These are phyloP conservation scores for Lachnellula cervina DNA, from an alignment of 2,329 filamentous ascomycete genomes.

Conservation along the genomic window DNA sequence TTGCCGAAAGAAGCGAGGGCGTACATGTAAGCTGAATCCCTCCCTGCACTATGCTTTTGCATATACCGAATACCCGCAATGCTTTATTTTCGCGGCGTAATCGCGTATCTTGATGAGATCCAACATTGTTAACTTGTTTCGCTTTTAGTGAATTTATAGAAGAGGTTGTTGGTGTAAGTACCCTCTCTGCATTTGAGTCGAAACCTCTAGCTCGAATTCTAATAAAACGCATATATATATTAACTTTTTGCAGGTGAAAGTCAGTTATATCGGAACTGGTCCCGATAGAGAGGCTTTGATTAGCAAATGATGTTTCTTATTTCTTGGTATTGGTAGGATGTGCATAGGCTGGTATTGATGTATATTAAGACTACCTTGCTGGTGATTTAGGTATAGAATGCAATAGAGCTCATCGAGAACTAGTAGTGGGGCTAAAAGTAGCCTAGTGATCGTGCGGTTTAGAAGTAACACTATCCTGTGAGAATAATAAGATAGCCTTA, in stretches of 20 bases:
- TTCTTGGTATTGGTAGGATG: neutral
- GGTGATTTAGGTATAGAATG: neutral
- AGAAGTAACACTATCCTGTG: too few species aligned
- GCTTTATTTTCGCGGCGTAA: neutral
- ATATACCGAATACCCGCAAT: neutral
- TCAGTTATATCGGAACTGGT: constrained; percentile 64
- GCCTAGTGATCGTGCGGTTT: too few species aligned
- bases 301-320: neutral
- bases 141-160: constrained; percentile 32
- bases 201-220: neutral
- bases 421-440: too few species aligned
- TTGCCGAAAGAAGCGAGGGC: constrained; percentile 59
- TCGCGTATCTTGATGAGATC: neutral
- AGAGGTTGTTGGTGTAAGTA: constrained; percentile 52
- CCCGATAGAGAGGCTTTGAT: constrained; percentile 63
- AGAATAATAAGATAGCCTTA: too few species aligned
- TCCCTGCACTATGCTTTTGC: neutral
- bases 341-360: too few species aligned
- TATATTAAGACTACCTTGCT: too few species aligned
- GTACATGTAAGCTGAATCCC: constrained; percentile 43
- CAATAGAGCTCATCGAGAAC: too few species aligned
- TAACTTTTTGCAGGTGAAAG: constrained; percentile 30
- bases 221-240: neutral
- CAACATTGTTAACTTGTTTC: neutral
- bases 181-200: neutral